Evolutionary conservation across 2,329 filamentous ascomycete genomes (phyloP), one percentile per base, ranked within the genome.

Genomic region (Aspergillus ochraceoroseus): DNA sequence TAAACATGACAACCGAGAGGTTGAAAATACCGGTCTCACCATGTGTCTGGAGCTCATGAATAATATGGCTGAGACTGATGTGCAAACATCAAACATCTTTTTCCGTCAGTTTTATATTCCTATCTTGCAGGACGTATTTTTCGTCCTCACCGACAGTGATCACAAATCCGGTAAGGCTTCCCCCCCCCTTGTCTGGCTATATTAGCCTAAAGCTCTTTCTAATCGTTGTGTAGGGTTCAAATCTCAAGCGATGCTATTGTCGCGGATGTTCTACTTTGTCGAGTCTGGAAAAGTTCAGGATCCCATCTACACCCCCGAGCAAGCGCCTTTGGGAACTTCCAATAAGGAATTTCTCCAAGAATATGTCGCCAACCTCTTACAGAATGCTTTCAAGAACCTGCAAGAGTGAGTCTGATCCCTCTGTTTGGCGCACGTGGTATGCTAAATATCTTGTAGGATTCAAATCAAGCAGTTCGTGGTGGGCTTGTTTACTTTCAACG

Each of bases 1-100:
- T 73, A 98, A 98, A 74, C 92, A 98, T 67, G 92, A 98, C 71
- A 98, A 98, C 70, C 85, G 92, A 46, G 88, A 95, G 61, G 92
- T 98, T 19, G 92, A 98, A 68, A 87, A 86, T 53, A 94, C 92
- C 26, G 92, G 92, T 46, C 79, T 98, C 46, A 92, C 89, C 67
- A 98, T 98, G 92, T 96, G 90, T 65, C 80, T 95, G 53, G 92
- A 98, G 70, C 75, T 98, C 51, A 89, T 98, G 63, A 90, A 85
- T 68, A 98, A 98, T 69, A 95, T 98, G 72, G 87, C 90, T 6
- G 90, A 95, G 56, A 85, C 88, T 1, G 89, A 96, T 62, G 70
- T 79, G 13, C 75, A 83, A 58, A 96, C 88, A 0, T 86, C 89
- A 49, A 94, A 88, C 55, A 82, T 87, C 28, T 98, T 98, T 75